Conservation (phyloP, 768 basidiomycete species). For the Russula virescens region DNA sequence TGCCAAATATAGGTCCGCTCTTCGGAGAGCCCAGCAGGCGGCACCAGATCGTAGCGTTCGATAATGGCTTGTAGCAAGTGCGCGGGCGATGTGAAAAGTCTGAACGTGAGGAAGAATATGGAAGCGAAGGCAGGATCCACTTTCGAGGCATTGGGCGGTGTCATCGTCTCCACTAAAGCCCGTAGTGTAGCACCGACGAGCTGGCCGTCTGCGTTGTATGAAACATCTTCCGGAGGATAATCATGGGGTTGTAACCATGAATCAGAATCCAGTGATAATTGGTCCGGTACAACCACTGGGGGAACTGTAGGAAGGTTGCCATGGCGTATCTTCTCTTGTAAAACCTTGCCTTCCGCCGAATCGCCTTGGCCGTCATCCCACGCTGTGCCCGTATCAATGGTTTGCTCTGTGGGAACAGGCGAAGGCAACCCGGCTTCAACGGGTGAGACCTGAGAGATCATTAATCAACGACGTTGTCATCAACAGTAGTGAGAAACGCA, state of each 20-base stretch:
- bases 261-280: slow-evolving; percentile 35
- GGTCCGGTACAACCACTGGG: slow-evolving; percentile 30
- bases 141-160: slow-evolving; percentile 78
- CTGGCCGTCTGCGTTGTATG: slow-evolving; percentile 84
- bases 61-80: slow-evolving; percentile 76
- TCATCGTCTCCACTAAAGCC: slow-evolving; percentile 95
- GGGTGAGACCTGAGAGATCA: slow-evolving; percentile 2
- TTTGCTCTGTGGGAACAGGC: slow-evolving; percentile 42
- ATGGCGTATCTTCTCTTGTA: slow-evolving; percentile 52
- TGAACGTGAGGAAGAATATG: slow-evolving; percentile 94
- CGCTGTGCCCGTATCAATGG: slow-evolving; percentile 51
- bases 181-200: slow-evolving; percentile 87
- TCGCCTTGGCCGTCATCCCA: slow-evolving; percentile 49
- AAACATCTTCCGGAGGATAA: slow-evolving; percentile 76
- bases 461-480: not conserved
- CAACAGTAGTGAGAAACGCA: not conserved
- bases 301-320: slow-evolving; percentile 50
- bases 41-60: slow-evolving; percentile 74
- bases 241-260: slow-evolving; percentile 66
- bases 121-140: slow-evolving; percentile 83
- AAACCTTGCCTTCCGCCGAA: slow-evolving; percentile 29
- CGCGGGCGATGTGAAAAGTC: slow-evolving; percentile 75
- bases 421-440: slow-evolving; percentile 44
- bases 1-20: slow-evolving; percentile 73
- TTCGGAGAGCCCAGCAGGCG: slow-evolving; percentile 50